Evolutionary conservation across 1,284 basidiomycete species (phyloP).

Genomic region (Marasmius fiardii): DNA sequence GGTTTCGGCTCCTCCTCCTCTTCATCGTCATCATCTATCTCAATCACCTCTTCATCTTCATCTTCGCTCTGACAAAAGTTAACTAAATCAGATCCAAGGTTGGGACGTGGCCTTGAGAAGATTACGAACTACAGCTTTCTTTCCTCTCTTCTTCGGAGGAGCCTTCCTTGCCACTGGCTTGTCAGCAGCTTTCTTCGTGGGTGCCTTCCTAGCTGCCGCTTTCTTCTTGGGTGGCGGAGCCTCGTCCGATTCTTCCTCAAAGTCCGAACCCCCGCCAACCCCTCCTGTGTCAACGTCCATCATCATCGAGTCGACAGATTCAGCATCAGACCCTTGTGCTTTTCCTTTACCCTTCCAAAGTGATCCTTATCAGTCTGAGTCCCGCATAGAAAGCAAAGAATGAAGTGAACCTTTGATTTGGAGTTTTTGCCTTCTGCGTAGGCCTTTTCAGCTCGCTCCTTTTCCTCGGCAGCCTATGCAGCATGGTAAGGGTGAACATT

Average conservation of each 20-base stretch:
- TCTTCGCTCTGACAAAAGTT: conserved; percentile 40
- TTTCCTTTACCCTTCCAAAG: conserved; percentile 51
- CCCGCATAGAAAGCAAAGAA: neutral
- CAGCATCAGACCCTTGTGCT: conserved; percentile 44
- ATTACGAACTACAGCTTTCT: conserved; percentile 42
- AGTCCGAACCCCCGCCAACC: conserved; percentile 42
- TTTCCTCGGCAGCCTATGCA: conserved; percentile 59
- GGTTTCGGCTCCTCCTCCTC: conserved; percentile 42
- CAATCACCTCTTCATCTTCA: conserved; percentile 53
- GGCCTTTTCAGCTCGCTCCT: conserved; percentile 62
- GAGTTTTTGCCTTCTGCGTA: conserved; percentile 43
- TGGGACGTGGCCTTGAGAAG: conserved; percentile 5
- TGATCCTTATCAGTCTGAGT: conserved; percentile 3
- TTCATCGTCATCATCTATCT: conserved; percentile 49
- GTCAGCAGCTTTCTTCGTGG: conserved; percentile 29
- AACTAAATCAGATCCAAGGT: neutral
- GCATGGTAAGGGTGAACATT: neutral
- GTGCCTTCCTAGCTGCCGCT: conserved; percentile 41
- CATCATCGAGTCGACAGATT: conserved; percentile 80
- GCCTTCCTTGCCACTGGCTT: conserved; percentile 27
- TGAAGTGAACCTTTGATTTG: conserved; percentile 36
- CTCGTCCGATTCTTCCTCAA: conserved; percentile 47
- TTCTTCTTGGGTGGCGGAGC: conserved; percentile 50
- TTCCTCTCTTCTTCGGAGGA: conserved; percentile 40
- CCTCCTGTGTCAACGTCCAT: conserved; percentile 53